Evolutionary conservation across 2,329 filamentous ascomycete species (phyloP).

Genomic region (Nakataea oryzae): DNA sequence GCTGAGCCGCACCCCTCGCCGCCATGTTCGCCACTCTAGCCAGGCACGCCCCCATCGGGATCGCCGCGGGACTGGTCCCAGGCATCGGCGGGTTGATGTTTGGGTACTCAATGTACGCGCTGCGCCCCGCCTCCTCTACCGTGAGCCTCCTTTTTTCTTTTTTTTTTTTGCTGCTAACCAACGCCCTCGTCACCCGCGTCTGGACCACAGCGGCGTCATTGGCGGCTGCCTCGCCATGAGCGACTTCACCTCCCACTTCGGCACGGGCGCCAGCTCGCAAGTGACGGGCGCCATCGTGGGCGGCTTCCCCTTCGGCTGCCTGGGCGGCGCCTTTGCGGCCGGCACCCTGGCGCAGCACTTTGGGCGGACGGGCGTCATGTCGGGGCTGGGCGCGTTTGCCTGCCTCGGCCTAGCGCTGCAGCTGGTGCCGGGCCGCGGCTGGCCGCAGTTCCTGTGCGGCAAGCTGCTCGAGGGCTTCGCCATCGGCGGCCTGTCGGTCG

Average conservation of each 20-base stretch:
- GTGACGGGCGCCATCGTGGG: constrained; percentile 54
- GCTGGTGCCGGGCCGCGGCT: constrained; percentile 41
- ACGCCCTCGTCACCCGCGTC: not conserved
- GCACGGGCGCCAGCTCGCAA: constrained; percentile 19
- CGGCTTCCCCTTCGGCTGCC: constrained; percentile 49
- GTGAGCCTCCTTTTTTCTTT: not conserved
- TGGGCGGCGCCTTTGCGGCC: constrained; percentile 48
- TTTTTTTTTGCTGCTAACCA: too few species aligned
- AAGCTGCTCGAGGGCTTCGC: constrained; percentile 56
- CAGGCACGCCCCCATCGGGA: too few species aligned
- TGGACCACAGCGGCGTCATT: constrained; percentile 17
- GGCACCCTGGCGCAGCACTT: constrained; percentile 55
- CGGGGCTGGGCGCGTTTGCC: constrained; percentile 48
- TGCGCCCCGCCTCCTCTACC: not conserved
- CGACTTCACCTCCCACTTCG: constrained; percentile 46
- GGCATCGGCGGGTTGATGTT: constrained; percentile 45
- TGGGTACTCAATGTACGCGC: constrained; percentile 41
- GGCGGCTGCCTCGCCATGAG: constrained; percentile 51
- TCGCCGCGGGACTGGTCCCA: not conserved
- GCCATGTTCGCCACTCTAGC: too few species aligned
- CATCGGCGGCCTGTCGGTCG: constrained; percentile 53
- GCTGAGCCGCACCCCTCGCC: too few species aligned
- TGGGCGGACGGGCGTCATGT: constrained; percentile 53
- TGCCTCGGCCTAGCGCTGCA: constrained; percentile 59
- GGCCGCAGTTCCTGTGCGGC: constrained; percentile 58